Evolutionary conservation across 768 basidiomycete species (phyloP).

Genomic region (Lentinus tigrinus): DNA sequence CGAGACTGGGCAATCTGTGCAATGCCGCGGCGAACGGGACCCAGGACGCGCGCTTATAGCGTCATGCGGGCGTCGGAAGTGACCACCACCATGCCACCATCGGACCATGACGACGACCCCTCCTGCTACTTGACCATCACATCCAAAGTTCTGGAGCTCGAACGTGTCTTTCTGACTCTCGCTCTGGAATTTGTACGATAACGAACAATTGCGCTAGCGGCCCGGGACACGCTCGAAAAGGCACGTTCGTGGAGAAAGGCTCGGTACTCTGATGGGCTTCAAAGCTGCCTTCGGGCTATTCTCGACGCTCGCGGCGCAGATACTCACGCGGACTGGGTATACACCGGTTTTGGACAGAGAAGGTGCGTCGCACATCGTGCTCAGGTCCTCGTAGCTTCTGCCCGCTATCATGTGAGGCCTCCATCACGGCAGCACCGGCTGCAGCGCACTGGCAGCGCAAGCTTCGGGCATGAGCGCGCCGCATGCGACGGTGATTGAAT

Average conservation of each 20-base stretch:
- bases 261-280: neutral
- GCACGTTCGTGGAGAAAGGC: constrained; percentile 9
- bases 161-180: neutral
- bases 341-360: neutral
- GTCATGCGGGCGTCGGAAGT: neutral
- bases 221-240: neutral
- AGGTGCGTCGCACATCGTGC: constrained; percentile 6
- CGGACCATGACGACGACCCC: neutral
- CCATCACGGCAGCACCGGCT: constrained; percentile 11
- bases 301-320: constrained; percentile 12
- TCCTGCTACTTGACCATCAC: neutral
- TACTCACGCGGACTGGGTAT: constrained; percentile 10
- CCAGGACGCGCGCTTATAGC: neutral
- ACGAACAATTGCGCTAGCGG: neutral
- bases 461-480: neutral
- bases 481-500: neutral
- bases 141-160: neutral
- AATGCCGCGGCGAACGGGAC: too few species aligned
- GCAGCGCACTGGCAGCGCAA: neutral
- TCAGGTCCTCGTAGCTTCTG: constrained; percentile 4
- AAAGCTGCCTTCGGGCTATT: constrained; percentile 6
- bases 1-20: too few species aligned
- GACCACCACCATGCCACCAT: neutral
- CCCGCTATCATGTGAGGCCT: constrained; percentile 13
- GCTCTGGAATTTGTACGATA: neutral